Evolutionary conservation across 768 basidiomycete genomes (phyloP), one percentile per base, ranked within the genome.

Genomic region (Russula brevipes): DNA sequence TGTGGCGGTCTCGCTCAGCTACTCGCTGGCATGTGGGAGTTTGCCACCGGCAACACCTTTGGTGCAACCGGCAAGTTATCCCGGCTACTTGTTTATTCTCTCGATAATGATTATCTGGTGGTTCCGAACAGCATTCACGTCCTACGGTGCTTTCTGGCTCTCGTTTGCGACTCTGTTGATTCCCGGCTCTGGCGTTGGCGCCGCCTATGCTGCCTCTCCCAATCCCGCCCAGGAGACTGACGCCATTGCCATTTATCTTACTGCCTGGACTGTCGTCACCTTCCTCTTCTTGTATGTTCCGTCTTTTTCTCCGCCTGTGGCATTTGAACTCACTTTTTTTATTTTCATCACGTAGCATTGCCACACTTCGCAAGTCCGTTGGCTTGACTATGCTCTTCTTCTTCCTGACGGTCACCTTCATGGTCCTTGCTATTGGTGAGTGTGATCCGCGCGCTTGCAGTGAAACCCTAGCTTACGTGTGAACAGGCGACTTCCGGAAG

Each of bases 131-230:
- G 91, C 90, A 0, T 94, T 93, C 79, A 79, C 84, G 0, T 87
- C 87, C 1, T 94, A 88, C 64, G 92, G 92, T 30, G 88, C 85
- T 2, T 94, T 94, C 80, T 94, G 91, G 91, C 77, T 94, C 76
- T 91, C 91, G 5, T 94, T 84, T 54, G 89, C 84, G 4, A 77
- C 82, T 0, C 85, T 94, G 68, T 74, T 87, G 70, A 80, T 91
- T 52, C 92, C 92, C 2, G 79, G 81, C 33, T 81, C 81, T 4
- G 90, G 90, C 14, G 79, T 93, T 51, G 11, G 67, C 5, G 71
- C 78, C 0, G 82, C 90, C 0, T 93, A 86, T 69, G 54, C 68
- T 0, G 56, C 65, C 0, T 66, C 70, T 0, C 19, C 41, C 8
- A 57, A 52, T 11, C 50, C 66, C 1, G 61, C 19, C 14, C 80